These are phyloP conservation scores for Blastobotrys proliferans DNA, from an alignment of 1,139 yeast species.

Conservation along the genomic window DNA sequence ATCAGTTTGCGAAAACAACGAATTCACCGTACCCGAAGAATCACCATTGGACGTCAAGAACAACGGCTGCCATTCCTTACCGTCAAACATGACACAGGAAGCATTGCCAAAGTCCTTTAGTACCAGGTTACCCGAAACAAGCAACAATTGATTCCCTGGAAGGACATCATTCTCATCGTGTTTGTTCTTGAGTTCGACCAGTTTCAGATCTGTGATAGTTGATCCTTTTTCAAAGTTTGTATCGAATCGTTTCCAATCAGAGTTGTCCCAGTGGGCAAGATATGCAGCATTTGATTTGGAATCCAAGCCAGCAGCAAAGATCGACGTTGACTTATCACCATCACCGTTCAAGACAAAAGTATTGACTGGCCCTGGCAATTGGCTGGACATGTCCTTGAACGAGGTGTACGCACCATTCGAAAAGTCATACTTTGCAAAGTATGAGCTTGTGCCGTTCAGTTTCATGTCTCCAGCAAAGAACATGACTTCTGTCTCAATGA, in stretches of 20 bases:
- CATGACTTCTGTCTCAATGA: conserved; percentile 47
- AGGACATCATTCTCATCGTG: conserved; percentile 39
- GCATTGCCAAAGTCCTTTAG: conserved; percentile 54
- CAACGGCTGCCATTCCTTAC: conserved; percentile 69
- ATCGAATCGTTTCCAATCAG: conserved; percentile 35
- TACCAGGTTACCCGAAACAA: conserved; percentile 60
- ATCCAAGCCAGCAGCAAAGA: conserved; percentile 53
- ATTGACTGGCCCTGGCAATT: conserved; percentile 42
- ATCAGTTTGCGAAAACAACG: conserved; percentile 25
- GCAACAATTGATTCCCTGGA: conserved; percentile 44
- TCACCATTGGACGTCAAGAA: conserved; percentile 38
- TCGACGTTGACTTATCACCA: conserved; percentile 46
- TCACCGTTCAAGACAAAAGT: conserved; percentile 50
- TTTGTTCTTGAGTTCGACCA: conserved; percentile 31
- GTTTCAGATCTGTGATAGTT: conserved; percentile 32
- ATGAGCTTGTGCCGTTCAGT: conserved; percentile 39
- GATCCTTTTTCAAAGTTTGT: conserved; percentile 35
- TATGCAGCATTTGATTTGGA: conserved; percentile 35
- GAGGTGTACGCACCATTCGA: conserved; percentile 32
- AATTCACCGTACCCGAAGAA: conserved; percentile 26
- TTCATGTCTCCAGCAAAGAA: conserved; percentile 62
- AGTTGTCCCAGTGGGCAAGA: conserved; percentile 33
- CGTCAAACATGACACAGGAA: conserved; percentile 68
- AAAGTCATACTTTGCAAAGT: conserved; percentile 52
- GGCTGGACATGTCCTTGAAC: conserved; percentile 25